Evolutionary conservation across 2,329 filamentous ascomycete species (phyloP), one percentile per base, ranked within the genome.

Genomic region (Cyanodermella asteris): DNA sequence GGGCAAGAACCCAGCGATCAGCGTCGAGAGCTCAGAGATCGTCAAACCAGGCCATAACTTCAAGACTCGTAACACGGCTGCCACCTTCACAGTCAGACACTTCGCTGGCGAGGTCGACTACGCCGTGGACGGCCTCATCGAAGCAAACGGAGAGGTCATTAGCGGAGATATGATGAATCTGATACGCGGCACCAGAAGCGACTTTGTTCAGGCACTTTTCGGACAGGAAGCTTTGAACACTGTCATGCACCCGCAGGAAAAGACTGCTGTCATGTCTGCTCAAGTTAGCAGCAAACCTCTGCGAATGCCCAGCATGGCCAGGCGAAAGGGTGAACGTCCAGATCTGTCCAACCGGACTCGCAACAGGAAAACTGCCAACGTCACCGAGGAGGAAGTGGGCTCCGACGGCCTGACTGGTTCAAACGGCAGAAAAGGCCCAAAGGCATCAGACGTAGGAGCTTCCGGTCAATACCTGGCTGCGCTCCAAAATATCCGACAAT

Each of bases 71-170:
- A 90, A 90, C 47, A 61, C 66, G 0, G 61, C 75, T 0, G 73
- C 80, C 5, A 64, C 65, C 7, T 97, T 97, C 51, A 82, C 81
- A 0, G 71, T 97, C 28, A 81, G 76, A 47, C 87, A 97, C 48
- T 97, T 90, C 47, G 84, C 84, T 19, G 87, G 87, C 25, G 87
- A 94, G 44, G 78, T 97, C 5, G 87, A 97, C 32, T 97, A 97
- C 43, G 72, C 78, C 3, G 64, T 90, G 31, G 72, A 73, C 38
- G 78, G 78, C 5, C 55, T 97, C 13, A 63, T 94, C 3, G 87
- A 97, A 47, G 82, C 91, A 50, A 97, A 97, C 36, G 80, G 82
- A 26, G 87, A 97, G 45, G 69, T 91, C 33, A 87, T 97, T 34
- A 91, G 82, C 4, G 84, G 81, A 14, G 87, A 97, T 47, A 56